Percentiles rank a stretch among this genome's conserved stretches.
Conservation (phyloP, 768 basidiomycete species). For the Suillus brevipes region DNA sequence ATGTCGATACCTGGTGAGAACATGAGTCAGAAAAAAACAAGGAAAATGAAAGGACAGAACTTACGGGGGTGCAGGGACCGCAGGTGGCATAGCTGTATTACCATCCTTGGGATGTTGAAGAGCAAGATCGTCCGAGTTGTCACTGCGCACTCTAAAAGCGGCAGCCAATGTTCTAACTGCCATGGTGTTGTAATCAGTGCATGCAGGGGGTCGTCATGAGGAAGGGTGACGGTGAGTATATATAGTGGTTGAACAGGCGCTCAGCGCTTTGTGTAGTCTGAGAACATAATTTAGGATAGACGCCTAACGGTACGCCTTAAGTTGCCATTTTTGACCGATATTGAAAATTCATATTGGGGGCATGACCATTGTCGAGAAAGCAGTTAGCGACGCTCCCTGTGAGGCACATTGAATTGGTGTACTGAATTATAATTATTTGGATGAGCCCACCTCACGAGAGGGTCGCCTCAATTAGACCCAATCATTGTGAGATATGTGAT, state of each 20-base stretch:
- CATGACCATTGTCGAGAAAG: too few species aligned
- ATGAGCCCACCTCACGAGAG: too few species aligned
- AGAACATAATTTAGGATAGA: too few species aligned
- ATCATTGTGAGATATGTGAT: too few species aligned
- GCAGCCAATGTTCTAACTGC: not conserved
- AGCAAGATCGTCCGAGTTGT: not conserved
- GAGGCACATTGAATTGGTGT: too few species aligned
- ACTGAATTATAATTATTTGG: too few species aligned
- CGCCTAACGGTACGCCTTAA: not conserved
- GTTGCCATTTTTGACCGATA: too few species aligned
- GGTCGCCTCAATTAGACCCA: too few species aligned
- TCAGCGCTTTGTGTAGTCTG: too few species aligned
- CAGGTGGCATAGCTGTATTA: not conserved
- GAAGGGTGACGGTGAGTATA: not conserved
- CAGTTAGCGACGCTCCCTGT: too few species aligned
- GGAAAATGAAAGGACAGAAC: not conserved
- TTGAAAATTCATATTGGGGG: too few species aligned
- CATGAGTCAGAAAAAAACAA: not conserved
- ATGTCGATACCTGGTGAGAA: slow-evolving; percentile 16
- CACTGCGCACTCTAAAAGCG: not conserved
- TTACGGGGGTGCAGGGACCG: slow-evolving; percentile 3
- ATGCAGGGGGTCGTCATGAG: not conserved
- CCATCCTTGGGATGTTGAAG: not conserved
- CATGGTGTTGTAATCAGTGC: not conserved
- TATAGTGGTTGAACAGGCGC: not conserved